Evolutionary conservation across 805 yeast genomes (phyloP).

Genomic region (Nakazawaea populi): DNA sequence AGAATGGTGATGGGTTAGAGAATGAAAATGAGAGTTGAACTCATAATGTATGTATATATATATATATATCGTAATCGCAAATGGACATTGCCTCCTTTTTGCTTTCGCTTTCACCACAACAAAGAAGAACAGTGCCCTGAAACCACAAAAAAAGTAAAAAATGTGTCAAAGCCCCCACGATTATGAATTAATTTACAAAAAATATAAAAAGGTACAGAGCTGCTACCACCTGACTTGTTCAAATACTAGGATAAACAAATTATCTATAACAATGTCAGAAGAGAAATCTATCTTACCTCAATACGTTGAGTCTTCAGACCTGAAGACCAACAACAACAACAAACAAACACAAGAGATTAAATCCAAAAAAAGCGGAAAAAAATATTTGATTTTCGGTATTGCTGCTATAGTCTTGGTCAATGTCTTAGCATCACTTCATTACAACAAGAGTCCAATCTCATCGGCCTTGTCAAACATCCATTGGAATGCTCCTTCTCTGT

Average conservation of each 20-base stretch:
- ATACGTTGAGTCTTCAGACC: conserved; percentile 3
- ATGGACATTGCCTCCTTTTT: too few species aligned
- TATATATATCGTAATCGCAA: too few species aligned
- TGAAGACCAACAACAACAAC: neutral
- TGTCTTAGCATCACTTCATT: neutral
- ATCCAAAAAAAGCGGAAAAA: neutral
- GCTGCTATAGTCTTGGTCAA: conserved; percentile 1
- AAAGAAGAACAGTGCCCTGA: too few species aligned
- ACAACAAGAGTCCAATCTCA: neutral
- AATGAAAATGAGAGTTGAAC: too few species aligned
- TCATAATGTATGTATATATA: too few species aligned
- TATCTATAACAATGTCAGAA: conserved; percentile 6
- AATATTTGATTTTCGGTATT: conserved; percentile 6
- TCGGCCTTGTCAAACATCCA: neutral
- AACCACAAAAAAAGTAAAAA: neutral
- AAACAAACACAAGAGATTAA: neutral
- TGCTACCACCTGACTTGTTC: neutral
- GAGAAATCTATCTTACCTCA: conserved; percentile 8
- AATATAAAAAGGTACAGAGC: neutral
- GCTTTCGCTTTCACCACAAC: too few species aligned
- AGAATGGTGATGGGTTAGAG: neutral
- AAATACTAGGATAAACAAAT: too few species aligned
- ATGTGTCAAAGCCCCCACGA: neutral
- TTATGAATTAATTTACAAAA: neutral
- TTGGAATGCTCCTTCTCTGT: neutral